Percentiles rank a stretch among this genome's conserved stretches.
These are phyloP conservation scores for Eucalyptus sp. DNA, from an alignment of 345 rosid species.

Conservation along the genomic window DNA sequence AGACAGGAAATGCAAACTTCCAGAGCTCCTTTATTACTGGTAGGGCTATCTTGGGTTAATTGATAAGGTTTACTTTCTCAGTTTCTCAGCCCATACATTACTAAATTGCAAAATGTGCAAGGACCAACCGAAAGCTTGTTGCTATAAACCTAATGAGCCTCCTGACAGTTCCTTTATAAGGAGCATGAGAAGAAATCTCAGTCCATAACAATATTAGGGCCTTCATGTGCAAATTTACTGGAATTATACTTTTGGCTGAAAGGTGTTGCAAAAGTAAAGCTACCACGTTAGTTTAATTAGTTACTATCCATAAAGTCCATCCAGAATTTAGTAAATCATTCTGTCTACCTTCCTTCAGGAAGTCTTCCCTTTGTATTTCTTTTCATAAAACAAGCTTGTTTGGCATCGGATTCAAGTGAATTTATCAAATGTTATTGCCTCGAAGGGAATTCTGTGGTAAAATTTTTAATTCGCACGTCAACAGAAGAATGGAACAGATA, in stretches of 20 bases:
- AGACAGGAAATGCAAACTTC: conserved; percentile 37
- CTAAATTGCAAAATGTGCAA: not conserved
- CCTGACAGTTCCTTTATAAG: not conserved
- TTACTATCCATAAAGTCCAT: not conserved
- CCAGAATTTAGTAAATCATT: not conserved
- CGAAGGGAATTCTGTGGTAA: not conserved
- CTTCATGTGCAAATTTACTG: not conserved
- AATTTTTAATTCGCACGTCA: not conserved
- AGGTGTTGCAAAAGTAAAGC: not conserved
- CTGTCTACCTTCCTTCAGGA: not conserved
- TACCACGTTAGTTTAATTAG: not conserved
- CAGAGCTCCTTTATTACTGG: conserved; percentile 64
- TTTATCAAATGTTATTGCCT: not conserved
- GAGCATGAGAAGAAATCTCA: not conserved
- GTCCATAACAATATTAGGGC: not conserved
- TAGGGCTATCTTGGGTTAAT: conserved; percentile 1
- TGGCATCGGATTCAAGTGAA: not conserved
- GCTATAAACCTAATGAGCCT: not conserved
- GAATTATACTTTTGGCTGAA: not conserved
- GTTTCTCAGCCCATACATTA: not conserved
- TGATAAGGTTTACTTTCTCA: not conserved
- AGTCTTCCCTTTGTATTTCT: not conserved
- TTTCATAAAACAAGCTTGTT: not conserved
- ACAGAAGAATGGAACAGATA: not conserved
- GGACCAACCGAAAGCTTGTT: not conserved